A percentile compares a stretch with the other conserved stretches of the same genome.
These are phyloP conservation scores for Beauveria bassiana DNA, from an alignment of 2,329 filamentous ascomycete genomes.

Conservation along the genomic window DNA sequence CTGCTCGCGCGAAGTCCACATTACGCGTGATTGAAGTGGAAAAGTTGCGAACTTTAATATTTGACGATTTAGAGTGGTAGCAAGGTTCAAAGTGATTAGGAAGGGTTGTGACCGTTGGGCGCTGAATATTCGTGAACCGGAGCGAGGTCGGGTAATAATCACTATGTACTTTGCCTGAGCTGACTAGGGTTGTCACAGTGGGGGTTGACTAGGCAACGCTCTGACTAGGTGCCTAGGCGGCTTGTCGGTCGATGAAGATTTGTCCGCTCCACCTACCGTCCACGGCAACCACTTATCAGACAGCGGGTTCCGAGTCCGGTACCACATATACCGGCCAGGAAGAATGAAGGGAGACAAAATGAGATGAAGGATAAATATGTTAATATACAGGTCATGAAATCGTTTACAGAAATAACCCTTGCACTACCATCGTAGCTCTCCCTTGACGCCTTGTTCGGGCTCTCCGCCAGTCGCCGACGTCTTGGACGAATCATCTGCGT, in stretches of 20 bases:
- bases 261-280: not conserved
- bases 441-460: conserved; percentile 28
- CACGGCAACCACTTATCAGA: not conserved
- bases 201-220: conserved; percentile 23
- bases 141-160: conserved; percentile 8
- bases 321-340: not conserved
- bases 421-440: conserved; percentile 28
- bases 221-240: not conserved
- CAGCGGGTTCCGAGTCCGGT: not conserved
- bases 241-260: too few species aligned
- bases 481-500: conserved; percentile 33
- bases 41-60: not conserved
- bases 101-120: conserved; percentile 9
- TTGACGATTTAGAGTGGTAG: conserved; percentile 1
- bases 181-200: not conserved
- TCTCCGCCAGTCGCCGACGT: conserved; percentile 16
- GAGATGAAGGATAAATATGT: not conserved
- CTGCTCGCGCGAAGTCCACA: conserved; percentile 25
- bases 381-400: not conserved
- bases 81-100: not conserved
- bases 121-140: not conserved
- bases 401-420: not conserved
- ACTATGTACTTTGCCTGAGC: not conserved
- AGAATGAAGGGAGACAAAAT: not conserved
- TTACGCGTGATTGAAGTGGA: conserved; percentile 22